Base-by-base conservation (phyloP, 1,284 basidiomycete genomes). In the Austroboletus niveus region DNA sequence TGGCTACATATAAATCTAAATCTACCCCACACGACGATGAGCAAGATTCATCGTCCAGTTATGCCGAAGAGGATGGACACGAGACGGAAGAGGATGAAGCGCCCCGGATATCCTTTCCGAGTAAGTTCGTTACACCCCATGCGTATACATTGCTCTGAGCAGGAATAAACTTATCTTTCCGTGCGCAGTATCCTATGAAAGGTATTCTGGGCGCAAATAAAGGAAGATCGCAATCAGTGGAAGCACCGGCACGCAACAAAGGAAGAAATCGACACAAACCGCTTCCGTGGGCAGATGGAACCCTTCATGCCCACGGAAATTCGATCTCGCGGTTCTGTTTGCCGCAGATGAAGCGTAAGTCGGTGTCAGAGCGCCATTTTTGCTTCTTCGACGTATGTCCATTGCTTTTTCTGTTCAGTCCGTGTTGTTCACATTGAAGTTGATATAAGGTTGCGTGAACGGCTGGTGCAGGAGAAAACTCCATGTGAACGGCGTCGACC, bases 171-270 rank as follows among this genome's bases (percentile, higher is more conserved):
- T 48, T 35, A 29, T 22, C 44, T 39, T 42, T 29, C 48, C 49
- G 20, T 47, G 20, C 15, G 36, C 36, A 38, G 36, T 38, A 6
- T 38, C 15, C 6, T 17, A 38, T 8, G 15, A 38, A n/a, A 15
- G 15, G 36, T 38, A 17, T 38, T 15, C 15, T n/a, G 14, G 36
- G 8, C n/a, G 6, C 8, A 38, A 5, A 5, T 2, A 15, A n/a
- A 17, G 5, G 4, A 8, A 1, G 15, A 8, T 2, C 2, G 12
- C 4, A 3, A 45, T 8, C 52, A 52, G 24, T 67, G 69, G 69
- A 44, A 27, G 31, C 69, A 70, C 54, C 68, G 65, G 46, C 69
- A 67, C 31, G 58, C 65, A 24, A 69, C 65, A 29, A 45, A 58
- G 24, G 54, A 69, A 20, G 65, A 67, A 46, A 64, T 71, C 5